These are phyloP conservation scores for Penicillium cinerascens DNA, from an alignment of 495 filamentous ascomycete species.

Conservation along the genomic window DNA sequence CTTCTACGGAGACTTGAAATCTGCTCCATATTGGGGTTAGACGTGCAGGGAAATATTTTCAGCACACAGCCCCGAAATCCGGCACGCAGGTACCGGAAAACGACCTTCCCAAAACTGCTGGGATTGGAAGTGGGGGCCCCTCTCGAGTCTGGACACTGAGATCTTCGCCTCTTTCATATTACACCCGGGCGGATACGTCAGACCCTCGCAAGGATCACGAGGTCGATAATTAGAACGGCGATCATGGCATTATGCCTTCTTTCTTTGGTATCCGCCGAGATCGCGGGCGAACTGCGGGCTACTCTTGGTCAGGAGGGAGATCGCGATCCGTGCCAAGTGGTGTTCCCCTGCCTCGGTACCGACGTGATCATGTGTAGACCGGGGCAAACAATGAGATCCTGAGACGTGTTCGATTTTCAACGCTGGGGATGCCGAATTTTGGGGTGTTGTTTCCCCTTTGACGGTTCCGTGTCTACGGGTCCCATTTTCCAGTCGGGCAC, in stretches of 20 bases:
- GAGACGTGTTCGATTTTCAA: slow-evolving; percentile 1
- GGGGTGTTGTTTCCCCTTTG: background rate
- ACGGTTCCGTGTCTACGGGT: background rate
- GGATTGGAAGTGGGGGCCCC: background rate
- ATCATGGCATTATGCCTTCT: slow-evolving; percentile 11
- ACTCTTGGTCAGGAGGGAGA: background rate
- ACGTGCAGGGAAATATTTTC: background rate
- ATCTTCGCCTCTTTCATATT: slow-evolving; percentile 7
- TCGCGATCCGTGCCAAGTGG: background rate
- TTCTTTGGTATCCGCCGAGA: background rate
- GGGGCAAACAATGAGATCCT: background rate
- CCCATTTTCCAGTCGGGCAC: background rate
- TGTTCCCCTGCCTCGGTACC: background rate
- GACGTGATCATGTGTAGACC: background rate
- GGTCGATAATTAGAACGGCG: slow-evolving; percentile 5
- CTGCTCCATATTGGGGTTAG: background rate
- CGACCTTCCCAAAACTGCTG: slow-evolving; percentile 10
- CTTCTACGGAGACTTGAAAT: background rate
- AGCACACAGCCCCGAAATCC: background rate
- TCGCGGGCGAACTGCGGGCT: background rate
- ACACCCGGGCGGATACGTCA: slow-evolving; percentile 12
- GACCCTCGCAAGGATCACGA: slow-evolving; percentile 5
- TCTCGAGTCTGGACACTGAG: slow-evolving; percentile 6
- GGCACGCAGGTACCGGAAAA: background rate
- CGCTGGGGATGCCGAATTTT: too few species aligned